phyloP scores from a whole-genome alignment of 306 rosid genomes.

The Sindora glabra region DNA sequence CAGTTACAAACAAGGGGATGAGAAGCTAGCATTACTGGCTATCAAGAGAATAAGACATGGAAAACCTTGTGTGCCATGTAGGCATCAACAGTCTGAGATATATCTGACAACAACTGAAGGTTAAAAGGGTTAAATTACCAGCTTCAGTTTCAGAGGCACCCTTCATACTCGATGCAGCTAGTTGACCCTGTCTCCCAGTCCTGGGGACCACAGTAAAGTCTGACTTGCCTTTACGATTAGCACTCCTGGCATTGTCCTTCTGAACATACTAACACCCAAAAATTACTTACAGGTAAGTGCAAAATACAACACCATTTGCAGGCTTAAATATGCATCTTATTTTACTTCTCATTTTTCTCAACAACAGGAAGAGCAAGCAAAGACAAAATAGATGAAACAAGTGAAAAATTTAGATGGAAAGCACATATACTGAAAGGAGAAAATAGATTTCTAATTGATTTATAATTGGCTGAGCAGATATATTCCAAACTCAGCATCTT shows the following conservation, averaged over 20 bases:
- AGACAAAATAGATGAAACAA: no score
- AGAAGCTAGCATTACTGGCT: background rate
- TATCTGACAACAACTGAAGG: background rate
- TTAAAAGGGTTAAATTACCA: conserved; percentile 31
- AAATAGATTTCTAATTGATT: background rate
- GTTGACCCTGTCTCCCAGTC: conserved; percentile 63
- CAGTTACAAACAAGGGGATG: background rate
- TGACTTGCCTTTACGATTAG: conserved; percentile 60
- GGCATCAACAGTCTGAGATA: background rate
- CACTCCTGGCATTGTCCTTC: conserved; percentile 55
- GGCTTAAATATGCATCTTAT: conserved; percentile 6
- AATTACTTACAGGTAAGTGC: conserved; percentile 13
- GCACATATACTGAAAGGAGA: background rate
- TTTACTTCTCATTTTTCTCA: no score
- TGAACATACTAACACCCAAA: conserved; percentile 66
- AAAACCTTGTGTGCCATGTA: background rate
- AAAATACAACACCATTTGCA: background rate
- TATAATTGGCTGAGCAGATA: background rate
- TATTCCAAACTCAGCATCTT: background rate
- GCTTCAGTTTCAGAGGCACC: conserved; percentile 44
- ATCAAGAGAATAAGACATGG: background rate
- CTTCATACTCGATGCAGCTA: conserved; percentile 41
- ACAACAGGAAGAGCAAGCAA: no score
- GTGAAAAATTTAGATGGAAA: background rate
- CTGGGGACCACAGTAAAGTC: conserved; percentile 44